Evolutionary conservation across 2,329 filamentous ascomycete genomes (phyloP).

Genomic region (Fusarium tricinctum): DNA sequence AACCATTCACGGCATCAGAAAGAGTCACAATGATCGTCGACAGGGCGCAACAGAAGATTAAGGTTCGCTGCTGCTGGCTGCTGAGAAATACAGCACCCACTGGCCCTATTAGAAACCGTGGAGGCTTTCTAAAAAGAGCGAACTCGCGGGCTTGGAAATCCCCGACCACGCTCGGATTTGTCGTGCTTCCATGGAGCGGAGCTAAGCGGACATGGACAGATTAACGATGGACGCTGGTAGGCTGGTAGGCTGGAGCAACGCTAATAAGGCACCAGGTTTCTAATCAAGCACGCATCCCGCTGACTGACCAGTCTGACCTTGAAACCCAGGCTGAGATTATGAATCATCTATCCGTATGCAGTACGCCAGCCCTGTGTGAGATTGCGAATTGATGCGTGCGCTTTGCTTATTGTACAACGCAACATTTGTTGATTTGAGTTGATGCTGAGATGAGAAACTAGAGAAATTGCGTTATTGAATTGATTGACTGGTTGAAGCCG

Average conservation of each 20-base stretch:
- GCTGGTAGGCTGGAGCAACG: constrained; percentile 11
- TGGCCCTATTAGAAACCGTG: constrained; percentile 7
- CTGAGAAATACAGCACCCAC: constrained; percentile 39
- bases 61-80: constrained; percentile 28
- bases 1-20: constrained; percentile 21
- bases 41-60: constrained; percentile 33
- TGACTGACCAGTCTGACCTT: constrained; percentile 38
- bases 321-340: constrained; percentile 40
- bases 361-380: constrained; percentile 38
- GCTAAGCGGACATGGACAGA: constrained; percentile 36
- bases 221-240: constrained; percentile 20
- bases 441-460: background rate
- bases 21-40: constrained; percentile 40
- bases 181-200: constrained; percentile 25
- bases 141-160: constrained; percentile 35
- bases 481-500: background rate
- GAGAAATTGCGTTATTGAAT: constrained; percentile 17
- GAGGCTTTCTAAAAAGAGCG: constrained; percentile 23
- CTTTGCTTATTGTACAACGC: constrained; percentile 25
- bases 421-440: constrained; percentile 11
- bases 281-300: constrained; percentile 37
- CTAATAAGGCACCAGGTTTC: constrained; percentile 40
- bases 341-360: constrained; percentile 33
- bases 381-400: constrained; percentile 28
- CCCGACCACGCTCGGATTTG: constrained; percentile 30